Base-by-base conservation (phyloP, 495 filamentous ascomycete species). In the Neurospora sp. region DNA sequence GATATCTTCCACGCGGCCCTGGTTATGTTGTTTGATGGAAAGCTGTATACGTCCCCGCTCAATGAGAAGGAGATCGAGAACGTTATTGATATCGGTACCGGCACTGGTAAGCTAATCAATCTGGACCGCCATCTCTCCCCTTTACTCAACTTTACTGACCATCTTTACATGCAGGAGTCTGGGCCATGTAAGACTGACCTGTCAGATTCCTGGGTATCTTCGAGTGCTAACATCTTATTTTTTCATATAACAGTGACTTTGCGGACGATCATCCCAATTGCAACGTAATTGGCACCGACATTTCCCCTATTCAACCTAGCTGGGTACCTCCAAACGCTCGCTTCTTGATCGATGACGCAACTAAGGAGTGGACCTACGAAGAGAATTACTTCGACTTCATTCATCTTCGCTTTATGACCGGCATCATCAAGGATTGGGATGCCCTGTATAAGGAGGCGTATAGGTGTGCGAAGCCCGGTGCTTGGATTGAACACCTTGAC, bases 261-360 rank as follows among this genome's bases (percentile, higher is more conserved):
- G 27, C 27, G 27, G 27, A 27, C 27, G 27, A 27, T 2, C 27
- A 27, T 27, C 27, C 27, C 27, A 2, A 27, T 27, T 27, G 27
- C 27, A 2, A 27, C 2, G 27, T 27, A 39, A 39, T 39, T 39
- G 8, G 38, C 38, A 39, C 38, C 38, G 38, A 39, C 38, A 39
- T 39, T 39, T 39, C 38, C 38, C 38, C 8, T 39, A 39, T 39
- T 39, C 38, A 39, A 39, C 38, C 38, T 39, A 39, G 5, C 38
- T 39, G 38, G 38, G 4, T 39, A 39, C 38, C 38, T 39, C 38
- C 38, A 39, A 39, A 39, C 38, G 38, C 38, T 39, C 83, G 76
- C 16, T 88, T 87, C 72, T 81, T 84, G 73, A 81, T 88, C 39
- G 85, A 88, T 72, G 87, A 88, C 73, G 82, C 84, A 73, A 74